These are phyloP conservation scores for Gyromitra esculenta DNA, from an alignment of 2,329 filamentous ascomycete genomes.

Conservation along the genomic window DNA sequence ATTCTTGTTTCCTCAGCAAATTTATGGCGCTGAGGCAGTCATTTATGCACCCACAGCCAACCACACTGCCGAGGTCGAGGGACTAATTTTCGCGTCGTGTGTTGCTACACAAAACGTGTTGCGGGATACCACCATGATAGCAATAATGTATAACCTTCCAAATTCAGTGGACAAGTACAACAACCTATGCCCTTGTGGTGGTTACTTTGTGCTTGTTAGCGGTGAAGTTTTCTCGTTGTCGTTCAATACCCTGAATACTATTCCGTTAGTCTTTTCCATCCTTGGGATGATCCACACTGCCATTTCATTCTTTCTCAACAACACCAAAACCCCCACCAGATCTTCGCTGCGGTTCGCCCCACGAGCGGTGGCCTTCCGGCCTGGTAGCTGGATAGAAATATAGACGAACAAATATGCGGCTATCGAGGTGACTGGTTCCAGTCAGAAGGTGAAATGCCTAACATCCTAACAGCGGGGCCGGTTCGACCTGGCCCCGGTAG, in stretches of 20 bases:
- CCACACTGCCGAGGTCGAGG: slow-evolving; percentile 12
- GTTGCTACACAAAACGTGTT: slow-evolving; percentile 5
- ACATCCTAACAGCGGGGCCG: neutral
- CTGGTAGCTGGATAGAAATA: neutral
- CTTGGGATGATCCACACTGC: neutral
- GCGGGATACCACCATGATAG: slow-evolving; percentile 10
- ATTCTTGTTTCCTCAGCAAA: slow-evolving; percentile 5
- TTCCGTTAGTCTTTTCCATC: neutral
- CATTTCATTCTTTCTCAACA: neutral
- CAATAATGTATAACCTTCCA: neutral
- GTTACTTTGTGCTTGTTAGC: neutral
- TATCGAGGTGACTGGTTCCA: slow-evolving; percentile 32
- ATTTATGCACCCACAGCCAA: slow-evolving; percentile 11
- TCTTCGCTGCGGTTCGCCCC: neutral
- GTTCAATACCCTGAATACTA: neutral
- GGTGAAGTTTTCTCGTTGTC: neutral
- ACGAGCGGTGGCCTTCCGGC: neutral
- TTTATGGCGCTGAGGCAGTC: neutral
- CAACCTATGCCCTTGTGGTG: neutral
- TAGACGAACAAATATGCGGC: slow-evolving; percentile 36
- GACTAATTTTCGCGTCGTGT: slow-evolving; percentile 4
- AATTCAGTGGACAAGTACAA: neutral
- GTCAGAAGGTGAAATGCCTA: slow-evolving; percentile 29
- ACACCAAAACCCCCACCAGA: neutral
- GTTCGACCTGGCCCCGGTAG: neutral